These are phyloP conservation scores for Leavenworthia alabamica DNA, from an alignment of 345 rosid genomes.

Conservation along the genomic window DNA sequence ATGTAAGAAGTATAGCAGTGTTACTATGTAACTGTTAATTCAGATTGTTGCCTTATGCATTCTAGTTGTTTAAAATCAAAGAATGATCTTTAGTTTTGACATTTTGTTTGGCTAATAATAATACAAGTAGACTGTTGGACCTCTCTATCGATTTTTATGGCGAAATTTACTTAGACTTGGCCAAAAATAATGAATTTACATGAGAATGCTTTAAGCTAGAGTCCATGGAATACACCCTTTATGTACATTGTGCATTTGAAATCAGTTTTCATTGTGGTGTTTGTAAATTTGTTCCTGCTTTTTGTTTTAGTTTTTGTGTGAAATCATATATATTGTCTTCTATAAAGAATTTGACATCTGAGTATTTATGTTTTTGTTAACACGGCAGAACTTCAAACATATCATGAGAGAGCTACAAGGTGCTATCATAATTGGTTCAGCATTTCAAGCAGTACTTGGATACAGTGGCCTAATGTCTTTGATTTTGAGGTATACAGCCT, in stretches of 20 bases:
- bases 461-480: conserved; percentile 84
- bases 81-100: background rate
- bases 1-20: background rate
- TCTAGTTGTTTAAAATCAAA: background rate
- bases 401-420: conserved; percentile 94
- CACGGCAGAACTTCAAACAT: conserved; percentile 81
- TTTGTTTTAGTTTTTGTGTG: background rate
- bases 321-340: background rate
- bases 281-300: background rate
- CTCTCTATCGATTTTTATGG: background rate
- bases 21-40: background rate
- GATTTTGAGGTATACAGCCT: conserved; percentile 46
- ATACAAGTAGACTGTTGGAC: background rate
- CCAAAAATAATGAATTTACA: background rate
- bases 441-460: conserved; percentile 81
- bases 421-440: conserved; percentile 78
- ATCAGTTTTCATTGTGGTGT: background rate
- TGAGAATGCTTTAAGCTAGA: background rate
- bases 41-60: background rate
- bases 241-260: background rate
- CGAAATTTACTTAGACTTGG: background rate
- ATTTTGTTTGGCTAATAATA: background rate
- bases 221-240: background rate
- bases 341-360: background rate
- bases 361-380: conserved; percentile 1